Conservation (phyloP, 2,329 filamentous ascomycete genomes). For the Botrytis pseudocinerea region DNA sequence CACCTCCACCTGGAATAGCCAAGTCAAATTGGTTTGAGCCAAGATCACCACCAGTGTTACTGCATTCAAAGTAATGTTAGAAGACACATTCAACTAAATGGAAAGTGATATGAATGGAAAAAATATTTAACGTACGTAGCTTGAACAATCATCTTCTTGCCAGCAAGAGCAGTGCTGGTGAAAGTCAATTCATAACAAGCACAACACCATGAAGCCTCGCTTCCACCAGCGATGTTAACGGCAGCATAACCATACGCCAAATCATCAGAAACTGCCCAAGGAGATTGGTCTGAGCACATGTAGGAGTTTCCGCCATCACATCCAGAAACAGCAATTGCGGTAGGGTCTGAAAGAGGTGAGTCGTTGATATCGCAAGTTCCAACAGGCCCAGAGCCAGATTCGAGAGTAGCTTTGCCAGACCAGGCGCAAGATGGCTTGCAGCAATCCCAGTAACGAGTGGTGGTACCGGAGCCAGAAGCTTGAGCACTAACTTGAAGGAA, state of each 20-base stretch:
- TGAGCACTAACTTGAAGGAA: conserved; percentile 32
- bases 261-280: conserved; percentile 60
- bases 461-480: conserved; percentile 33
- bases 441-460: conserved; percentile 62
- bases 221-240: conserved; percentile 51
- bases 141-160: conserved; percentile 65
- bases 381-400: conserved; percentile 34
- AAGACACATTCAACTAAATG: fast-evolving
- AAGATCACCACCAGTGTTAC: conserved; percentile 60
- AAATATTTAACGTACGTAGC: conserved; percentile 5
- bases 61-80: background rate
- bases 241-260: conserved; percentile 65
- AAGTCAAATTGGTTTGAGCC: conserved; percentile 60
- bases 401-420: conserved; percentile 56
- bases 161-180: conserved; percentile 51
- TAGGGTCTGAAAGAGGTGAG: conserved; percentile 52
- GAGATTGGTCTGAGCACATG: conserved; percentile 62
- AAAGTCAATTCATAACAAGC: conserved; percentile 58
- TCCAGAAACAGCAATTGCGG: conserved; percentile 47
- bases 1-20: conserved; percentile 55
- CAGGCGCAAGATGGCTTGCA: conserved; percentile 70
- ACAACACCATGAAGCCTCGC: conserved; percentile 64
- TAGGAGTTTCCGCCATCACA: conserved; percentile 50
- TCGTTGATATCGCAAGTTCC: conserved; percentile 47
- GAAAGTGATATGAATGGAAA: background rate